These are phyloP conservation scores for Penicillium salamii DNA, from an alignment of 495 filamentous ascomycete species.

Conservation along the genomic window DNA sequence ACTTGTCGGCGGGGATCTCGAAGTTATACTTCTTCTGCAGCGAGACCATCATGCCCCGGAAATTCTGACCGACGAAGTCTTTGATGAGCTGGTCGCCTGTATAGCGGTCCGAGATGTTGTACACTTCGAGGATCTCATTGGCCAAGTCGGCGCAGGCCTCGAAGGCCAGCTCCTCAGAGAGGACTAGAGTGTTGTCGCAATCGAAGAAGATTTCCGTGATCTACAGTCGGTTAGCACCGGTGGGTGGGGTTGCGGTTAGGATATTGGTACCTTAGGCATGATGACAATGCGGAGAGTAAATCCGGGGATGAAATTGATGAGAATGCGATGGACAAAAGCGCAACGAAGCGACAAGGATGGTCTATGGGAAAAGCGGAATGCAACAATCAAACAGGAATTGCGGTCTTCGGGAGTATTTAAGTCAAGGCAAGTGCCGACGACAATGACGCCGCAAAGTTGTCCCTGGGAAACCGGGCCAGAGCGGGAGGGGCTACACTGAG, in stretches of 20 bases:
- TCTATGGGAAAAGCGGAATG: neutral
- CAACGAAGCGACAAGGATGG: too few relatives aligned
- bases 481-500: slow-evolving; percentile 17
- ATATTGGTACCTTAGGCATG: slow-evolving; percentile 46
- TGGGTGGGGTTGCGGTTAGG: neutral
- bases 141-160: slow-evolving; percentile 90
- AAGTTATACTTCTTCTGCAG: slow-evolving; percentile 78
- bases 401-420: slow-evolving; percentile 12
- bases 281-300: slow-evolving; percentile 16
- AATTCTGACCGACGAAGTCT: slow-evolving; percentile 95
- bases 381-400: neutral
- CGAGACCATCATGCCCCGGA: slow-evolving; percentile 82
- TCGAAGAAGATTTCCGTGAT: slow-evolving; percentile 86
- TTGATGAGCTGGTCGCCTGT: slow-evolving; percentile 73
- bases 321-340: neutral
- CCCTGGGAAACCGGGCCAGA: slow-evolving; percentile 11
- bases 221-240: slow-evolving; percentile 40
- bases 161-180: slow-evolving; percentile 89
- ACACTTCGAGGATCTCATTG: slow-evolving; percentile 79
- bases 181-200: slow-evolving; percentile 96
- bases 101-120: slow-evolving; percentile 67
- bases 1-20: slow-evolving; percentile 60
- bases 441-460: slow-evolving; percentile 19
- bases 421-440: slow-evolving; percentile 4
- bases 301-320: slow-evolving; percentile 5